Evolutionary conservation across 106 monocot species (phyloP), one percentile per base, ranked within the genome.

Genomic region (Gastrodia elata): DNA sequence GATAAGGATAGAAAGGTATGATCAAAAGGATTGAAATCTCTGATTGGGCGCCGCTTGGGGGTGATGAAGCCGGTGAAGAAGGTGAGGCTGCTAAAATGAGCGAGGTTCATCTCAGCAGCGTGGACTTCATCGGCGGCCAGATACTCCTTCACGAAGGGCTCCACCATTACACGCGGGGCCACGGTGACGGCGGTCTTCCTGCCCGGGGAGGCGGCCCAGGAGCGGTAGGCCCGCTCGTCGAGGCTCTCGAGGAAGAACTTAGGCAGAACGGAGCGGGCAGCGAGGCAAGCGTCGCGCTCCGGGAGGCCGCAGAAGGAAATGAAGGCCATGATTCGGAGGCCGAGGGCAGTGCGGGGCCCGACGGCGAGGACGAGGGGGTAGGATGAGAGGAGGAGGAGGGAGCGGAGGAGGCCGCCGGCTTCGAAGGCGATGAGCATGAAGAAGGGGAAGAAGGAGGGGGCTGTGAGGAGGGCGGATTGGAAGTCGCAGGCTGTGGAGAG

Each of bases 351-450:
- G 34, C 68, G 39, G 20, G 64, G 27, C 65, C 87, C 83, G 3
- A 90, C n/a, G 1, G 72, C n/a, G 9, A 48, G 78, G 56, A 93
- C 36, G 30, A 93, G 16, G 1, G 93, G 93, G 58, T 57, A 90
- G 0, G 74, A 73, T 30, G 83, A 73, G 25, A 93, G 83, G 14
- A 93, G 75, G 11, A 90, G 69, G 38, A 87, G 49, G 0, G 90
- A 83, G 30, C 93, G 79, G 0, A 87, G 33, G 30, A 83, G 73
- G 73, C 90, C 72, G 4, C 93, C 93, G 20, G 75, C 90, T 75
- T 93, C 93, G 59, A 85, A 90, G 61, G 93, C 90, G 3, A 93
- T 83, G 9, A 93, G 81, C 93, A 93, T 87, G 85, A 90, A 93
- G 90, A 72, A 93, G 26, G 93, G 93, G 80, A 90, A 93, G 33